Base-by-base conservation (phyloP, 805 yeast genomes). In the Suhomyces sp. region DNA sequence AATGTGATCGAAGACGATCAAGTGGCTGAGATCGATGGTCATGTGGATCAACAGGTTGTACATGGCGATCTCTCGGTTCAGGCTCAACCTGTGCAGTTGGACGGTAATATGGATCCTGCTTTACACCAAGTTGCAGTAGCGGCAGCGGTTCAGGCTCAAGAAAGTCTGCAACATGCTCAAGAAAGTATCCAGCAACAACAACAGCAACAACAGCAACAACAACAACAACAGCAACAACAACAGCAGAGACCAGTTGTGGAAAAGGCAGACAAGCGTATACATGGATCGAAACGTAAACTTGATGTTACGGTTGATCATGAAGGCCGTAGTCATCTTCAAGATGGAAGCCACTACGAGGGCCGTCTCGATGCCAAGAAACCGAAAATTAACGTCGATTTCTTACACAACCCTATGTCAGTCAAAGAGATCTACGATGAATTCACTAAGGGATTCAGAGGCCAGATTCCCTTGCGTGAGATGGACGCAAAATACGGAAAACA, bases 361-460 rank as follows among this genome's bases (percentile, higher is more conserved):
- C 38, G 28, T 14, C 16, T 14, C 24, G 38, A 38, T 14, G 30
- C 54, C 30, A 66, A 65, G 35, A 53, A 57, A 31, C 72, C 70
- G 13, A 64, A 62, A 43, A 56, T 68, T 25, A 37, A 47, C 16
- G 57, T 66, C 29, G 67, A 64, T 28, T 68, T 68, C 40, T 52
- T 68, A 19, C 72, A 66, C 39, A 68, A 67, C 34, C 74, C 72
- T 8, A 64, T 63, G 61, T 63, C 72, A 2, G 68, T 68, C 5
- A 56, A 58, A 38, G 72, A 68, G 39, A 68, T 68, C 27, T 65
- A 66, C 50, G 72, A 66, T 32, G 74, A 68, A 46, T 68, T 64
- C 47, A 63, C 64, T 33, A 61, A 61, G 32, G 74, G 74, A 5
- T 66, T 65, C 46, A 56, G 65, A 10, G 72, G 72, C 13, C 74